These are phyloP conservation scores for barrel medic (Medicago truncatula) DNA, from an alignment of 306 rosid genomes.

Conservation along the genomic window DNA sequence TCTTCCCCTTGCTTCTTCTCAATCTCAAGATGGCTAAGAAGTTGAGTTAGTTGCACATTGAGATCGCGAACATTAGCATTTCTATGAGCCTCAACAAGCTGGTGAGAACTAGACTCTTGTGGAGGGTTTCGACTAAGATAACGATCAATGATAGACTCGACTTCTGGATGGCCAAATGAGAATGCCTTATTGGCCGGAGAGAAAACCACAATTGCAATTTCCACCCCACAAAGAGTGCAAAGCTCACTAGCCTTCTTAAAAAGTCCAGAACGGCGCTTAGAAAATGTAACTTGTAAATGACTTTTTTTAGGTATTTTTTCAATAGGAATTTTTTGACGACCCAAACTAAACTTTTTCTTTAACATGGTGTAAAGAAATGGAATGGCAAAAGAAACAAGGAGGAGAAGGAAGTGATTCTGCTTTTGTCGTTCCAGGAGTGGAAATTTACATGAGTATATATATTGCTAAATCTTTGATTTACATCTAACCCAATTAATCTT, in stretches of 20 bases:
- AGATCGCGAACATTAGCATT: constrained; percentile 52
- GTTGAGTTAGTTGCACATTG: constrained; percentile 53
- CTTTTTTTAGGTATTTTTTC: constrained; percentile 64
- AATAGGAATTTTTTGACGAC: constrained; percentile 65
- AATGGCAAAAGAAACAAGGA: neutral
- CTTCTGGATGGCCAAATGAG: constrained; percentile 67
- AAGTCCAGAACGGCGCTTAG: constrained; percentile 67
- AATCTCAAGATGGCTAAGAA: constrained; percentile 51
- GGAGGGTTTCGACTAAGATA: constrained; percentile 44
- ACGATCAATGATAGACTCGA: constrained; percentile 60
- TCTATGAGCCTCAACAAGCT: constrained; percentile 46
- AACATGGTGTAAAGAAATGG: constrained; percentile 37
- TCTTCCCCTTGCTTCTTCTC: constrained; percentile 63
- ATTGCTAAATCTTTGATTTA: constrained; percentile 43
- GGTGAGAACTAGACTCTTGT: constrained; percentile 26
- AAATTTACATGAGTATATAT: constrained; percentile 43
- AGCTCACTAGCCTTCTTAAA: constrained; percentile 81
- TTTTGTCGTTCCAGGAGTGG: constrained; percentile 25
- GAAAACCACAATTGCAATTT: constrained; percentile 65
- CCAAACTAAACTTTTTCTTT: constrained; percentile 54
- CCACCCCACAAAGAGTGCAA: constrained; percentile 73
- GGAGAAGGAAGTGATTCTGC: constrained; percentile 10
- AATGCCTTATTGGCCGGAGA: constrained; percentile 72
- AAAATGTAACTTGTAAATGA: constrained; percentile 72
- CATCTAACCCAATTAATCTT: constrained; percentile 30